Percentiles rank a stretch among this genome's conserved stretches.
Conservation (phyloP, 345 rosid genomes). For the Raphanus raphanistrum region DNA sequence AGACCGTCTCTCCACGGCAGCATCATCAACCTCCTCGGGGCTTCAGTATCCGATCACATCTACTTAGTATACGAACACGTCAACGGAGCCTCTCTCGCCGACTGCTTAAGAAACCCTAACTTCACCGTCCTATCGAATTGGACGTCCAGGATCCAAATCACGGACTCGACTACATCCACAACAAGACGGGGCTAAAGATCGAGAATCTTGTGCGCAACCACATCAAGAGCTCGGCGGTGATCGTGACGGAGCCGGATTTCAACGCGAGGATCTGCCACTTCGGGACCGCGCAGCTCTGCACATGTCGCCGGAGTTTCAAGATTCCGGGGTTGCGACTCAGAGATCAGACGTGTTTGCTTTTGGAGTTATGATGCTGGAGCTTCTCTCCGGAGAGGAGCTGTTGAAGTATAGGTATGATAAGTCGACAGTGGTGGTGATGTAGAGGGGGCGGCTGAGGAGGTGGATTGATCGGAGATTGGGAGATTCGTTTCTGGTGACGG, state of each 20-base stretch:
- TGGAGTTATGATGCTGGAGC: conserved; percentile 77
- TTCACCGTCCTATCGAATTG: conserved; percentile 75
- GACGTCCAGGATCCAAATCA: conserved; percentile 78
- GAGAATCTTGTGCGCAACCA: conserved; percentile 65
- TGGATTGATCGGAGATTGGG: conserved; percentile 74
- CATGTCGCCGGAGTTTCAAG: conserved; percentile 80
- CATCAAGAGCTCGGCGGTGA: conserved; percentile 65
- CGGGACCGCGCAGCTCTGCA: conserved; percentile 84
- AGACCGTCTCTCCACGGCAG: conserved; percentile 58
- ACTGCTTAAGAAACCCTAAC: conserved; percentile 62
- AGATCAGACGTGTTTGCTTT: conserved; percentile 75
- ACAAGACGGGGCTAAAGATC: conserved; percentile 65
- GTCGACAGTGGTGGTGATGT: conserved; percentile 7
- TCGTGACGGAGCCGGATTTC: conserved; percentile 66
- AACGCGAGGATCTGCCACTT: conserved; percentile 77
- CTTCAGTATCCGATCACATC: conserved; percentile 63
- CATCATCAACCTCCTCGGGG: conserved; percentile 71
- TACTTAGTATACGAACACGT: conserved; percentile 72
- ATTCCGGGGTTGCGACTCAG: conserved; percentile 61
- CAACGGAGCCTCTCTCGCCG: conserved; percentile 62
- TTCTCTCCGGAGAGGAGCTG: conserved; percentile 78
- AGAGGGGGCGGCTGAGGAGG: conserved; percentile 53
- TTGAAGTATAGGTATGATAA: conserved; percentile 58
- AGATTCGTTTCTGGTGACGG: conserved; percentile 79
- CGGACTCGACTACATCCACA: conserved; percentile 86